Evolutionary conservation across 257 asterid species (phyloP).

Genomic region (Capsicum pubescens): DNA sequence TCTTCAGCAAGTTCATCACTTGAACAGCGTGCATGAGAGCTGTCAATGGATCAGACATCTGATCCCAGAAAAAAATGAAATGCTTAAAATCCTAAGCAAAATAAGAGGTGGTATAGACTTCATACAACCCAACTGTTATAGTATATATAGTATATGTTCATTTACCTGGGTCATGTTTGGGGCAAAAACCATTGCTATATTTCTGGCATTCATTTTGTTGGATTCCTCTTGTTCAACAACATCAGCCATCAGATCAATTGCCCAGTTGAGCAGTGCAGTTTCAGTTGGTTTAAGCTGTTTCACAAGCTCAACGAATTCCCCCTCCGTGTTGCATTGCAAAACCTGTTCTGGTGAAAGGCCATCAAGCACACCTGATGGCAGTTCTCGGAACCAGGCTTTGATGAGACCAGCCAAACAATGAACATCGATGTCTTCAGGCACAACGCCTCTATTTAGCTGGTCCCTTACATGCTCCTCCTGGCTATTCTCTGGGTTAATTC

Average conservation of each 20-base stretch:
- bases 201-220: constrained; percentile 95
- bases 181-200: constrained; percentile 95
- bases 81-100: not conserved
- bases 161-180: constrained; percentile 96
- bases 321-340: constrained; percentile 76
- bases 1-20: constrained; percentile 95
- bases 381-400: constrained; percentile 97
- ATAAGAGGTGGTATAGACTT: not conserved
- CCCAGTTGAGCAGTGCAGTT: constrained; percentile 84
- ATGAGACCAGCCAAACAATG: constrained; percentile 94
- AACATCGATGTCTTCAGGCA: constrained; percentile 86
- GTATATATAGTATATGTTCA: not conserved
- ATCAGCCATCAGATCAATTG: constrained; percentile 94
- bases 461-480: constrained; percentile 87
- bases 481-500: constrained; percentile 95
- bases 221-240: constrained; percentile 89
- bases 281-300: constrained; percentile 83
- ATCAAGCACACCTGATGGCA: constrained; percentile 87
- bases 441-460: constrained; percentile 87
- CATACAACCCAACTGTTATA: not conserved
- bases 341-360: constrained; percentile 90
- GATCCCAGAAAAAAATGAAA: constrained; percentile 26
- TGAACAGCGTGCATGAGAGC: constrained; percentile 99
- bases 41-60: constrained; percentile 98
- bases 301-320: constrained; percentile 70